phyloP scores from a whole-genome alignment of 164 flowering plant species.

The Euptelea pleiosperma region DNA sequence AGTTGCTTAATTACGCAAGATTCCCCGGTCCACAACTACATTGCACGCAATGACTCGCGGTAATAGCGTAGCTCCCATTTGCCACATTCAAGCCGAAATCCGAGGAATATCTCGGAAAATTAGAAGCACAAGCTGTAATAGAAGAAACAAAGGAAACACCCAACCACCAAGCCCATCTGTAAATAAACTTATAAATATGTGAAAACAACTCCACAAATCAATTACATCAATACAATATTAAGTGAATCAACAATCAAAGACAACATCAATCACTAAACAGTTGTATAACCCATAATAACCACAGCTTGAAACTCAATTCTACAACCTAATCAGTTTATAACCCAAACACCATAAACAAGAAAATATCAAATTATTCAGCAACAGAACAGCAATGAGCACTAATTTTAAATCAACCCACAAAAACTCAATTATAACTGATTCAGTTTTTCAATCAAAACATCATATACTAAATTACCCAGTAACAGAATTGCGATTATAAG shows the following conservation, averaged over 20 bases:
- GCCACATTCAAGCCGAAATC: conserved; percentile 75
- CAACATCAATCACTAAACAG: neutral
- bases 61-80: conserved; percentile 88
- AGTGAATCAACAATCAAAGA: neutral
- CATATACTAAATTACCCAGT: too few relatives aligned
- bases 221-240: neutral
- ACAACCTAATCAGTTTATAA: neutral
- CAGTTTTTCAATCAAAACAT: too few relatives aligned
- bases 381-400: neutral
- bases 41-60: conserved; percentile 92
- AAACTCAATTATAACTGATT: neutral
- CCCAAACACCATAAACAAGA: too few relatives aligned
- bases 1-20: conserved; percentile 50
- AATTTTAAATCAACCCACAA: neutral
- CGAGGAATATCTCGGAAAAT: conserved; percentile 52
- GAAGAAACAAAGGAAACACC: conserved; percentile 9
- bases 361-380: neutral
- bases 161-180: conserved; percentile 8
- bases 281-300: neutral
- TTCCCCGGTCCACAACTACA: conserved; percentile 94
- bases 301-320: neutral
- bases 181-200: neutral
- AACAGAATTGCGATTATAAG: too few relatives aligned
- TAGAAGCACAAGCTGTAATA: conserved; percentile 77
- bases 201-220: neutral